phyloP scores from a whole-genome alignment of 768 basidiomycete species.

The Termitomyces sp. region DNA sequence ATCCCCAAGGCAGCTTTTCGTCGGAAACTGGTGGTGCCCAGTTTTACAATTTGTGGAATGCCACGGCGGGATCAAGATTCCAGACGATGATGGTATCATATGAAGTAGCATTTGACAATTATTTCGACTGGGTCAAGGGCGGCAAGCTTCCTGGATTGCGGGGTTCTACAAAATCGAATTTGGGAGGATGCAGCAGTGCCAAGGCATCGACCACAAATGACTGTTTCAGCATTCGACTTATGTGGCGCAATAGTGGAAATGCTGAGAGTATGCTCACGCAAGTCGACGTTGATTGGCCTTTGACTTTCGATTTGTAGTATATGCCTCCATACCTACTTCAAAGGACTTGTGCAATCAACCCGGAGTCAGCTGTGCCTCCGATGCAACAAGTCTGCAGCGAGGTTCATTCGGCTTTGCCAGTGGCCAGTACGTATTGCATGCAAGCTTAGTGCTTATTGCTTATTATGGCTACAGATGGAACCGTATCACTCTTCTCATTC shows the following conservation, averaged over 20 bases:
- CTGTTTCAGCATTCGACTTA: constrained; percentile 69
- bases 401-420: constrained; percentile 57
- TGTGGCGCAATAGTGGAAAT: constrained; percentile 64
- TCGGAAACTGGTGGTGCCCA: constrained; percentile 62
- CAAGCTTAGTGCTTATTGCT: constrained; percentile 3
- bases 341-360: constrained; percentile 52
- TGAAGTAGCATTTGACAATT: constrained; percentile 63
- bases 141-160: constrained; percentile 76
- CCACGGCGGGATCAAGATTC: constrained; percentile 48
- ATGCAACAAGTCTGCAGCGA: constrained; percentile 67
- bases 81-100: constrained; percentile 68
- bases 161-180: constrained; percentile 53
- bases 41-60: constrained; percentile 66
- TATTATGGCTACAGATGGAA: constrained; percentile 75
- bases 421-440: constrained; percentile 48
- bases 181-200: constrained; percentile 64
- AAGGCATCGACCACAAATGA: constrained; percentile 51
- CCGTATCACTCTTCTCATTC: constrained; percentile 64
- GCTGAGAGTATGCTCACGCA: constrained; percentile 58
- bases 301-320: constrained; percentile 40
- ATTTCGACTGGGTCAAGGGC: constrained; percentile 68
- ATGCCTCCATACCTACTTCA: constrained; percentile 70
- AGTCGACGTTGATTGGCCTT: neutral
- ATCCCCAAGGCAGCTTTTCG: constrained; percentile 57
- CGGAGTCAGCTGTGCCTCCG: constrained; percentile 59